Percentiles rank a stretch among this genome's conserved stretches.
Conservation (phyloP, 148 eudicot species). For the Beta vulgaris region DNA sequence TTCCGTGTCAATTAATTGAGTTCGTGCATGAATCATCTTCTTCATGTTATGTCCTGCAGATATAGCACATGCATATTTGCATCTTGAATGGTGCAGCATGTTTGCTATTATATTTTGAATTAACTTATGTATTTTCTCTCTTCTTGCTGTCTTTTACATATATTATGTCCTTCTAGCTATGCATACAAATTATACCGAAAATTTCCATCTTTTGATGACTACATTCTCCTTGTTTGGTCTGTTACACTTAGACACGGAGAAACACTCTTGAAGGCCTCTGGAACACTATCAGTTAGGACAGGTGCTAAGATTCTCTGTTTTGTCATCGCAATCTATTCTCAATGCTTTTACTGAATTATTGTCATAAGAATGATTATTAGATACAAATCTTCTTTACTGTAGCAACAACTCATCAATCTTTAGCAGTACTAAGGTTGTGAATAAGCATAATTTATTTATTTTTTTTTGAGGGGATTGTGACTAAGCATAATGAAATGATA, state of each 20-base stretch:
- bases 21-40: neutral
- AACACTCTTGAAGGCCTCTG: neutral
- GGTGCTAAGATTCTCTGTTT: slow-evolving; percentile 6
- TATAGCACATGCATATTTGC: neutral
- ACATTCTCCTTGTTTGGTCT: neutral
- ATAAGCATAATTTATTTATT: slow-evolving; percentile 25
- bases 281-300: neutral
- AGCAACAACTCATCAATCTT: slow-evolving; percentile 9
- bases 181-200: neutral
- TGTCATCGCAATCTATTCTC: slow-evolving; percentile 4
- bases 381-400: neutral
- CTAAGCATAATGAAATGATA: slow-evolving; percentile 24
- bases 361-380: slow-evolving; percentile 1
- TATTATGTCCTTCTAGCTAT: neutral
- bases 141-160: neutral
- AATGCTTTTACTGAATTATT: slow-evolving; percentile 5
- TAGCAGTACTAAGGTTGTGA: slow-evolving; percentile 19
- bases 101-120: neutral
- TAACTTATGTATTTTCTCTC: too few relatives aligned
- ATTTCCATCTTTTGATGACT: neutral
- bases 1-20: slow-evolving; percentile 7
- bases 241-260: neutral
- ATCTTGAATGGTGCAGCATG: neutral
- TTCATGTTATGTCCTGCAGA: neutral
- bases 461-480: too few relatives aligned